phyloP scores from a whole-genome alignment of 2,329 filamentous ascomycete genomes.

The Helotiales sp. region DNA sequence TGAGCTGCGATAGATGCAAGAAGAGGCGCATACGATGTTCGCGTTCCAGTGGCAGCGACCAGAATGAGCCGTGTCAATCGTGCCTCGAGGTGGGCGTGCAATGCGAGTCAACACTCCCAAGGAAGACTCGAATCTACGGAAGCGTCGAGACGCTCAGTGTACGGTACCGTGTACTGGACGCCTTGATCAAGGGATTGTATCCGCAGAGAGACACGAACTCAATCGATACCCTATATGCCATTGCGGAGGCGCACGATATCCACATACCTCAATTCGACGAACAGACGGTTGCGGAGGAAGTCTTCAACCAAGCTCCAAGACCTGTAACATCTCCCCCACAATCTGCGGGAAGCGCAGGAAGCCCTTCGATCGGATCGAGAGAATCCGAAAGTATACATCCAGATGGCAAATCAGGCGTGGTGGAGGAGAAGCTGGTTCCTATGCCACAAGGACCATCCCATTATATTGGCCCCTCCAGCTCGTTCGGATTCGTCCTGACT shows the following conservation, averaged over 20 bases:
- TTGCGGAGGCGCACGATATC: constrained; percentile 40
- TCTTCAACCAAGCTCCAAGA: constrained; percentile 26
- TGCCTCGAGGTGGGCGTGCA: constrained; percentile 40
- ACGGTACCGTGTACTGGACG: constrained; percentile 43
- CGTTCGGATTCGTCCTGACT: constrained; percentile 33
- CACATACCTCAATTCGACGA: constrained; percentile 37
- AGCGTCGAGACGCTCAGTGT: constrained; percentile 46
- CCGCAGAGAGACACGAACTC: constrained; percentile 40
- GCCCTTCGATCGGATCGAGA: constrained; percentile 20
- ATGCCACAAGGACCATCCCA: constrained; percentile 30
- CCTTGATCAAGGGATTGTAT: constrained; percentile 42
- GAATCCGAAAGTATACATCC: constrained; percentile 12
- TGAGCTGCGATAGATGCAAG: constrained; percentile 41
- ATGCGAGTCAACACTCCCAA: constrained; percentile 44
- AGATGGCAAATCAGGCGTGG: constrained; percentile 14
- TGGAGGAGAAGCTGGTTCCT: constrained; percentile 31
- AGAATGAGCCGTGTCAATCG: constrained; percentile 38
- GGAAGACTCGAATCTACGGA: constrained; percentile 46
- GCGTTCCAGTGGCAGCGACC: constrained; percentile 28
- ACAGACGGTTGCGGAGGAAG: constrained; percentile 25
- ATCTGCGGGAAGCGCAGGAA: constrained; percentile 15
- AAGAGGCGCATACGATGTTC: constrained; percentile 38
- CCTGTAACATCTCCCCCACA: constrained; percentile 19
- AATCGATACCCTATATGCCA: constrained; percentile 40
- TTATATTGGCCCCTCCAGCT: constrained; percentile 35